These are phyloP conservation scores for Phaffomyces opuntiae DNA, from an alignment of 805 yeast genomes.

Conservation along the genomic window DNA sequence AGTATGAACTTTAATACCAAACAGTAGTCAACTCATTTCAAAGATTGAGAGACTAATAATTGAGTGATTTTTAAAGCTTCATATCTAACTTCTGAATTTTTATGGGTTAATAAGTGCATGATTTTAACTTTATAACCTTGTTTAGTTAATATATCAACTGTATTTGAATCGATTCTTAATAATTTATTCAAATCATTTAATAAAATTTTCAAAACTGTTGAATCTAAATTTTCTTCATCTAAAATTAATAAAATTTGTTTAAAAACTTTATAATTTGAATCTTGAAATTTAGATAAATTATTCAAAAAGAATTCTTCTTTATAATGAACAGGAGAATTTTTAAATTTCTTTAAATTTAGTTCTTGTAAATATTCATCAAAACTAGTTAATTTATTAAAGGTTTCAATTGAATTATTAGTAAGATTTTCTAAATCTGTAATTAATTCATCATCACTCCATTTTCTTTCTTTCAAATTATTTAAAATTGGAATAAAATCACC, in stretches of 20 bases:
- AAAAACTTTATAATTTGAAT: slow-evolving; percentile 66
- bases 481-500: slow-evolving; percentile 69
- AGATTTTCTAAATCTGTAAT: slow-evolving; percentile 60
- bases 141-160: slow-evolving; percentile 44
- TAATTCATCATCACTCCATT: slow-evolving; percentile 93
- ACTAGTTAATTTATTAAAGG: slow-evolving; percentile 75
- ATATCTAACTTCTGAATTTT: slow-evolving; percentile 82
- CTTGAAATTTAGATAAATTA: slow-evolving; percentile 69
- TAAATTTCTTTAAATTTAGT: slow-evolving; percentile 66
- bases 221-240: slow-evolving; percentile 28
- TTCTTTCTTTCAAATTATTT: slow-evolving; percentile 69
- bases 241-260: slow-evolving; percentile 53
- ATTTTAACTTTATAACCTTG: slow-evolving; percentile 66
- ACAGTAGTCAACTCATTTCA: slow-evolving; percentile 26
- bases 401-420: slow-evolving; percentile 54
- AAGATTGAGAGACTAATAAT: slow-evolving; percentile 78
- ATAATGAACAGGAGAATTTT: slow-evolving; percentile 90
- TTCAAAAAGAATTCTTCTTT: slow-evolving; percentile 87
- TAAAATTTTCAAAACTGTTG: slow-evolving; percentile 47
- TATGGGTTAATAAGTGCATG: slow-evolving; percentile 76
- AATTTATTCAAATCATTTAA: slow-evolving; percentile 62
- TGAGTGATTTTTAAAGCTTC: slow-evolving; percentile 97
- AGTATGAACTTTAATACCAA: too few species aligned
- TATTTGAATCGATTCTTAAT: slow-evolving; percentile 55
- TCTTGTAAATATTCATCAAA: slow-evolving; percentile 90